These are phyloP conservation scores for Scutellaria minor DNA, from an alignment of 257 asterid genomes.

Conservation along the genomic window DNA sequence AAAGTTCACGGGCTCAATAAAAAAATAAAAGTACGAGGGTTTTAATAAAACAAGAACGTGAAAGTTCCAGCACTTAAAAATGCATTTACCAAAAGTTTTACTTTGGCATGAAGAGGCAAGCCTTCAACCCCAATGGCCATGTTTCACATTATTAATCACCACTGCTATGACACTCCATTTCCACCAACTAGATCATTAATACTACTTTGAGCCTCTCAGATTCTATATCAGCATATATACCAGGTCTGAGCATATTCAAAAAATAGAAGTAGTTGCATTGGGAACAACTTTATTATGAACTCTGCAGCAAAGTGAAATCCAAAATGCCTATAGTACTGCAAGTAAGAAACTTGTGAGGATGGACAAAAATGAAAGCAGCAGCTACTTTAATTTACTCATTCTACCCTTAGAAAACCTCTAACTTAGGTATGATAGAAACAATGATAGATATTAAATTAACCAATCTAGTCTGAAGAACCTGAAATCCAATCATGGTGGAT, in stretches of 20 bases:
- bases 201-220: background rate
- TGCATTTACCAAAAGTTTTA: background rate
- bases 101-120: background rate
- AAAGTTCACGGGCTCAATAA: background rate
- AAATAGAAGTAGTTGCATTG: slow-evolving; percentile 24
- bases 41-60: background rate
- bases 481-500: background rate
- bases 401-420: background rate
- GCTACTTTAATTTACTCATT: background rate
- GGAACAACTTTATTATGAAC: slow-evolving; percentile 26
- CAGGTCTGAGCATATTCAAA: slow-evolving; percentile 16
- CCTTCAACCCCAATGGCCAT: background rate
- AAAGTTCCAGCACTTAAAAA: background rate
- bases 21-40: background rate
- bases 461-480: slow-evolving; percentile 12
- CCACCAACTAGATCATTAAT: slow-evolving; percentile 7
- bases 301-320: background rate
- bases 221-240: slow-evolving; percentile 1
- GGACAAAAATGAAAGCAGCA: slow-evolving; percentile 23
- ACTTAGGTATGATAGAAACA: background rate
- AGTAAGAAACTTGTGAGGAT: slow-evolving; percentile 32
- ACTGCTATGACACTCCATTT: background rate
- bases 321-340: slow-evolving; percentile 27
- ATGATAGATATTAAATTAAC: background rate
- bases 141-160: slow-evolving; percentile 24